These are phyloP conservation scores for Penicillium samsonianum DNA, from an alignment of 495 filamentous ascomycete species.

Conservation along the genomic window DNA sequence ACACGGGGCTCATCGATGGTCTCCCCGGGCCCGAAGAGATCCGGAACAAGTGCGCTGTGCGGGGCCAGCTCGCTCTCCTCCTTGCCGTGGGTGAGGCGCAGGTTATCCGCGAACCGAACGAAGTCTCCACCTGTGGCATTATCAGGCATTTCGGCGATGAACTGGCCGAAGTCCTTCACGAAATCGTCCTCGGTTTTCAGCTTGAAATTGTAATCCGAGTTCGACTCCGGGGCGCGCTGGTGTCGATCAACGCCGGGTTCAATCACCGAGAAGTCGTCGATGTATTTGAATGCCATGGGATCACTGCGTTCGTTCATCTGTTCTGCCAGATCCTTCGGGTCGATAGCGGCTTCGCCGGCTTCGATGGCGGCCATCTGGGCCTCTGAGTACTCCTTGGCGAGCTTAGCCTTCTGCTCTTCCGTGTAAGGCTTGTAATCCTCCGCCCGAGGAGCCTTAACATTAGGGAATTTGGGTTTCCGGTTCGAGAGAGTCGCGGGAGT, in stretches of 20 bases:
- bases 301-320: conserved; percentile 71
- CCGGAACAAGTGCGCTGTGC: conserved; percentile 45
- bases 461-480: conserved; percentile 37
- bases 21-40: conserved; percentile 51
- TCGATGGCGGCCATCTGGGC: conserved; percentile 82
- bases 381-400: conserved; percentile 70
- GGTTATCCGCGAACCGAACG: conserved; percentile 46
- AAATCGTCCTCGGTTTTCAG: conserved; percentile 63
- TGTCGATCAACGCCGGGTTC: conserved; percentile 74
- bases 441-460: conserved; percentile 21
- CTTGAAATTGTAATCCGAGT: conserved; percentile 59
- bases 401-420: conserved; percentile 60
- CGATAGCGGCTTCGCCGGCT: conserved; percentile 81
- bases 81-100: conserved; percentile 53
- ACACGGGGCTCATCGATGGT: conserved; percentile 35
- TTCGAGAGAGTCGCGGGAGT: conserved; percentile 41
- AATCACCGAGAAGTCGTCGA: conserved; percentile 80
- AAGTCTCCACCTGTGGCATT: conserved; percentile 46
- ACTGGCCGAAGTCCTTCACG: conserved; percentile 56
- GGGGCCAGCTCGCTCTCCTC: conserved; percentile 53
- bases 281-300: conserved; percentile 69
- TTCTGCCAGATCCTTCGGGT: conserved; percentile 71
- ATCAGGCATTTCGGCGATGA: conserved; percentile 54
- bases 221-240: conserved; percentile 52
- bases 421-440: conserved; percentile 65